Percentiles rank a stretch among this genome's conserved stretches.
phyloP scores from a whole-genome alignment of 2,329 filamentous ascomycete genomes.

The Lasiodiplodia theobromae region DNA sequence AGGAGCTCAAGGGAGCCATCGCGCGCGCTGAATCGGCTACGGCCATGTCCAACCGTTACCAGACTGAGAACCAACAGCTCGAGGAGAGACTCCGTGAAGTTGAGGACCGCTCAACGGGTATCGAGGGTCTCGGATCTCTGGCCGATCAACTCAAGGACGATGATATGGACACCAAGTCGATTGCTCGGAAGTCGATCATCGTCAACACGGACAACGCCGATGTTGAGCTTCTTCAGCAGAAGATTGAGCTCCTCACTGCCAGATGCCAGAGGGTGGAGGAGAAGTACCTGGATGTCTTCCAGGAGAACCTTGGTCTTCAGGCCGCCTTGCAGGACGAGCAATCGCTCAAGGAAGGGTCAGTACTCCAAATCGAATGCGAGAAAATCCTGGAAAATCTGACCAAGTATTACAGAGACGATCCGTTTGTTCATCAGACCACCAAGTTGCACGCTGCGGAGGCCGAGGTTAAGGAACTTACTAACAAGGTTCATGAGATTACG shows the following conservation, averaged over 20 bases:
- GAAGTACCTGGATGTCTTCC: slow-evolving; percentile 51
- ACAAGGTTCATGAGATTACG: slow-evolving; percentile 29
- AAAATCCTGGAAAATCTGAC: slow-evolving; percentile 16
- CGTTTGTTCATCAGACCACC: slow-evolving; percentile 49
- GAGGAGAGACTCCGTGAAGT: slow-evolving; percentile 54
- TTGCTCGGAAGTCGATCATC: slow-evolving; percentile 22
- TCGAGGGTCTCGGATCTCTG: slow-evolving; percentile 39
- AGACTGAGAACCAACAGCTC: slow-evolving; percentile 56
- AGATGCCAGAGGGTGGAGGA: slow-evolving; percentile 47
- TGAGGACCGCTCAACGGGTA: slow-evolving; percentile 35
- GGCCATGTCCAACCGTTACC: slow-evolving; percentile 56
- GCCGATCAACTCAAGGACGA: slow-evolving; percentile 48
- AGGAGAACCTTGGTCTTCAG: slow-evolving; percentile 48
- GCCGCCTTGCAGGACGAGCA: slow-evolving; percentile 45
- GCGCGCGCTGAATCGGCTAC: slow-evolving; percentile 57
- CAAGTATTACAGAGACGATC: slow-evolving; percentile 31
- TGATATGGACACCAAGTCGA: slow-evolving; percentile 8
- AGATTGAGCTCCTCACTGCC: slow-evolving; percentile 47
- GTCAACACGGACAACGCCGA: slow-evolving; percentile 27
- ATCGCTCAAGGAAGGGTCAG: slow-evolving; percentile 38
- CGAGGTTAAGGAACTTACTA: slow-evolving; percentile 34
- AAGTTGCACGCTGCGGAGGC: slow-evolving; percentile 45
- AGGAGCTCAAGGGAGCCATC: slow-evolving; percentile 55
- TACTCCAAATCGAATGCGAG: slow-evolving; percentile 33
- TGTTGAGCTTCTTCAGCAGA: slow-evolving; percentile 48